Evolutionary conservation across 2,329 filamentous ascomycete species (phyloP), one percentile per base, ranked within the genome.

Genomic region (Curvularia eragrostidis): DNA sequence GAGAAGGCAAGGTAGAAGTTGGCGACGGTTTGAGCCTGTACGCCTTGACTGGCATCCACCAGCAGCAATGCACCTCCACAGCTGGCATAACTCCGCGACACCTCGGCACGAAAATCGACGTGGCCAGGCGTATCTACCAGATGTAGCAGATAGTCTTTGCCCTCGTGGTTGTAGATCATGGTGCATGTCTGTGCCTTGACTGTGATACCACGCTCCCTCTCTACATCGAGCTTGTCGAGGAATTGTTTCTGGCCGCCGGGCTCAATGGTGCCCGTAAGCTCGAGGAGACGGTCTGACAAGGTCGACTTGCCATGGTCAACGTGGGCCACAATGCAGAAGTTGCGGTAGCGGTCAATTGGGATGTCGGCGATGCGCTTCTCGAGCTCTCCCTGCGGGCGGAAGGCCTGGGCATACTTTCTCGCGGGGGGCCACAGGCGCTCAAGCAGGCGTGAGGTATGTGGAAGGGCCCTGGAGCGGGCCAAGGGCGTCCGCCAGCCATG

Each of bases 221-320:
- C 95, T 54, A 99, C 95, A 75, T 99, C 95, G 34, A 99, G 86
- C 76, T 97, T 97, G 79, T 99, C 95, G 63, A 99, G 82, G 62
- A 98, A 91, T 82, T 99, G 95, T 80, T 97, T 96, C 76, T 97
- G 97, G 48, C 85, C 84, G 57, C 92, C 93, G 0, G 91, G 85
- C 67, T 91, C 51, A 63, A 99, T 98, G 6, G 94, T 98, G 19
- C 95, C 94, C 1, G 95, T 99, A 63, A 96, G 83, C 82, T 99
- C 95, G 61, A 99, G 85, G 52, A 99, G 81, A 2, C 95, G 89
- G 73, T 99, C 95, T 66, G 90, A 94, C 52, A 99, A 87, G 4
- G 95, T 99, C 74, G 91, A 96, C 79, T 99, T 99, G 71, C 95
- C 95, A 87, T 99, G 95, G 77, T 99, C 95, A 74, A 99, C 96